Percentiles rank a stretch among this genome's conserved stretches.
These are phyloP conservation scores for Picochlorum costavermella DNA, from an alignment of 139 green algal species.

Conservation along the genomic window DNA sequence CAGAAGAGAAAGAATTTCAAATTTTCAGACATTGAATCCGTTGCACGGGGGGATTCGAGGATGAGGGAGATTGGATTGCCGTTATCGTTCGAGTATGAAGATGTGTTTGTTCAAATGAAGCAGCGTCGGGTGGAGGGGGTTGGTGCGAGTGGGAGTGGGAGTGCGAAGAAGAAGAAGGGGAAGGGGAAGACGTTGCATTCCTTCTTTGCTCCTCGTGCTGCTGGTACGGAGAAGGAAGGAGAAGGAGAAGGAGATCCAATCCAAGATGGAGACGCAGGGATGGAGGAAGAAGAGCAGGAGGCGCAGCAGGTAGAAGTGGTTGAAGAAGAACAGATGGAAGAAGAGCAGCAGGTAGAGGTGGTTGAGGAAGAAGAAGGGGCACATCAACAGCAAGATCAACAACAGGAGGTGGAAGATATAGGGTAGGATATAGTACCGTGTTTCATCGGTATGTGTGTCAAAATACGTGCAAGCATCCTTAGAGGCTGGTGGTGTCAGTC, in stretches of 20 bases:
- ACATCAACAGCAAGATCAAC: neutral
- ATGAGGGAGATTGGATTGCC: conserved; percentile 28
- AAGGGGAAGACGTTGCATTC: neutral
- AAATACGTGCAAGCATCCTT: too few relatives aligned
- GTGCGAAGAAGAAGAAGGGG: neutral
- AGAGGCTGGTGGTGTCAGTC: too few relatives aligned
- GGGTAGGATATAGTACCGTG: too few relatives aligned
- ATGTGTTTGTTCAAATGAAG: conserved; percentile 20
- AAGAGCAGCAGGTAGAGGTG: neutral
- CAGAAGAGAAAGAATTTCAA: conserved; percentile 39
- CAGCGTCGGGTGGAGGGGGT: neutral
- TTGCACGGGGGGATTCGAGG: conserved; percentile 18
- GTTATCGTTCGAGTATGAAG: conserved; percentile 17
- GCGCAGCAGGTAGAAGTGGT: too few relatives aligned
- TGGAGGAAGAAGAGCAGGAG: too few relatives aligned
- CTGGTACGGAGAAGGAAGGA: neutral
- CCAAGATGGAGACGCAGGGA: too few relatives aligned
- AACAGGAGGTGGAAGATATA: conserved; percentile 1
- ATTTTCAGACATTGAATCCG: conserved; percentile 20
- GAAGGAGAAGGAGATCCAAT: neutral
- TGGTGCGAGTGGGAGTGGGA: neutral
- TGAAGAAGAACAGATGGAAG: too few relatives aligned
- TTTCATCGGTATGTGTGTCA: too few relatives aligned
- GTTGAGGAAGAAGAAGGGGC: conserved; percentile 9
- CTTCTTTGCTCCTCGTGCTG: neutral